These are phyloP conservation scores for Fusarium sp. DNA, from an alignment of 2,329 filamentous ascomycete genomes.

Conservation along the genomic window DNA sequence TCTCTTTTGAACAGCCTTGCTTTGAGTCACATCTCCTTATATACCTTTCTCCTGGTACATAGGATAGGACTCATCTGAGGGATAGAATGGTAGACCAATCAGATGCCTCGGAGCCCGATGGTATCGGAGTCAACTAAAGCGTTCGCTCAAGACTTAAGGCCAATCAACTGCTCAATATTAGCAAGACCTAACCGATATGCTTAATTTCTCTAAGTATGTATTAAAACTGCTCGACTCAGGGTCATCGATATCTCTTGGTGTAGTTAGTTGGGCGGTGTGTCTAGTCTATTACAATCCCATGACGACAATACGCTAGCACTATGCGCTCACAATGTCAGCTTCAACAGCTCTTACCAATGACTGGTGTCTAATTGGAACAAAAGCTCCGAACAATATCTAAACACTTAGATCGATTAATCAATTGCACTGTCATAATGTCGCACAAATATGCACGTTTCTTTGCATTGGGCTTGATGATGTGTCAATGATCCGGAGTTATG, in stretches of 20 bases:
- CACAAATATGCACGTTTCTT: background rate
- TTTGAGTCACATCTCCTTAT: too few relatives aligned
- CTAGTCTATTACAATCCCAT: background rate
- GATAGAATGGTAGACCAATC: background rate
- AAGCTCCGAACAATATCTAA: background rate
- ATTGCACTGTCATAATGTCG: background rate
- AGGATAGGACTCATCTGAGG: background rate
- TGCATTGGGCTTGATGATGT: background rate
- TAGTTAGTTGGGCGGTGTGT: background rate
- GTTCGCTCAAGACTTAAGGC: background rate
- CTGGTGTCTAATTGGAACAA: background rate
- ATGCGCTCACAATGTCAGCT: background rate
- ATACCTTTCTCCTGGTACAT: background rate
- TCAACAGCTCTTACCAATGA: background rate
- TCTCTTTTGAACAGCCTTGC: background rate
- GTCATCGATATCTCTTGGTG: background rate
- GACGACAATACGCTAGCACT: background rate
- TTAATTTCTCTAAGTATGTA: background rate
- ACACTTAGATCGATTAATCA: too few relatives aligned
- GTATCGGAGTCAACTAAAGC: background rate
- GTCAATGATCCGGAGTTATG: background rate
- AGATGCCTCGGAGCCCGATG: background rate
- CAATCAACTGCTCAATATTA: background rate
- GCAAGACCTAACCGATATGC: background rate
- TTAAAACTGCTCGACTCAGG: background rate